Evolutionary conservation across 2,329 filamentous ascomycete genomes (phyloP).

Genomic region (Clarireedia hainanense): DNA sequence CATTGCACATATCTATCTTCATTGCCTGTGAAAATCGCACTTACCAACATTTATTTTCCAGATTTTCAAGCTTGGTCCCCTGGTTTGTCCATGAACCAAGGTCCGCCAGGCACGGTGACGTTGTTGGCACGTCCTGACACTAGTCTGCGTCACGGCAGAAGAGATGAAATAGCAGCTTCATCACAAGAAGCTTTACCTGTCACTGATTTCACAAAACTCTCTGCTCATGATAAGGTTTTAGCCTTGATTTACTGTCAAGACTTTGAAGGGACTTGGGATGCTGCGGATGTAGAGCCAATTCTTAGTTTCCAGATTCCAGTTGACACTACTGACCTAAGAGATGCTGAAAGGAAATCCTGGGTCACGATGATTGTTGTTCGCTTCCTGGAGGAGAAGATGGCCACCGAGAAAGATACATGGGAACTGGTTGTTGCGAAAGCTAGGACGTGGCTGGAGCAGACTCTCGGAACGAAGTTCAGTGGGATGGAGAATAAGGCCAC

Average conservation of each 20-base stretch:
- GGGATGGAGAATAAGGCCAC: slow-evolving; percentile 9
- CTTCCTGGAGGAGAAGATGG: slow-evolving; percentile 40
- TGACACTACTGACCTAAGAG: slow-evolving; percentile 8
- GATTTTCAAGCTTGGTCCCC: too few species aligned
- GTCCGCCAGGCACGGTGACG: not conserved
- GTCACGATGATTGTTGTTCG: slow-evolving; percentile 33
- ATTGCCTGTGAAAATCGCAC: too few species aligned
- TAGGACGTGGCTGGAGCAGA: slow-evolving; percentile 37
- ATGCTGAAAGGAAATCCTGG: not conserved
- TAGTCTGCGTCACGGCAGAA: too few species aligned
- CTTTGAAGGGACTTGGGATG: slow-evolving; percentile 46
- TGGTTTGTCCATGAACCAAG: not conserved
- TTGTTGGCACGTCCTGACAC: too few species aligned
- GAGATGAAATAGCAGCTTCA: too few species aligned
- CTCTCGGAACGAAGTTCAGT: not conserved
- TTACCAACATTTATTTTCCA: too few species aligned
- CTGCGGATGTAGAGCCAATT: slow-evolving; percentile 10
- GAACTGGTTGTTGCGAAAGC: slow-evolving; percentile 58
- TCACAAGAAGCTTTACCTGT: too few species aligned
- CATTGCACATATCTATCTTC: too few species aligned
- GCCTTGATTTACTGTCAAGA: slow-evolving; percentile 45
- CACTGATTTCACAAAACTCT: not conserved
- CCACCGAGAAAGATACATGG: slow-evolving; percentile 47
- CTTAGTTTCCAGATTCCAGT: slow-evolving; percentile 7
- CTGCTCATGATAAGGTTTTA: slow-evolving; percentile 29